Conservation (phyloP, 768 basidiomycete species). For the Leucosporidium creatinivorum region DNA sequence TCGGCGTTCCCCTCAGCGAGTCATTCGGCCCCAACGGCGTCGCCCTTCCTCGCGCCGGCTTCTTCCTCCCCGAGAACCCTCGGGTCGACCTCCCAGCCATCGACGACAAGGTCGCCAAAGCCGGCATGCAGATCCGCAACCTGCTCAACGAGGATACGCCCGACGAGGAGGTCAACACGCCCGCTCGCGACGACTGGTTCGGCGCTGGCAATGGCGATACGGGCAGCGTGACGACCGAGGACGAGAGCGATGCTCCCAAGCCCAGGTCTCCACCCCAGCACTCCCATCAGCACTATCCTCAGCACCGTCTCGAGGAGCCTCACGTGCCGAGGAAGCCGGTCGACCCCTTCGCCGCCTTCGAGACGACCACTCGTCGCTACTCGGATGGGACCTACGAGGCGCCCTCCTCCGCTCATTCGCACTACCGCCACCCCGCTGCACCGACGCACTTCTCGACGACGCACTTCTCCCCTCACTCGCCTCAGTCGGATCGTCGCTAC, state of each 20-base stretch:
- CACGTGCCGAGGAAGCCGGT: too few relatives aligned
- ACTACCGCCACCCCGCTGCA: too few relatives aligned
- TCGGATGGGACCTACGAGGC: too few relatives aligned
- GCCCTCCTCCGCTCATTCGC: too few relatives aligned
- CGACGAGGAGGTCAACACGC: constrained; percentile 11
- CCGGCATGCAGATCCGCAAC: constrained; percentile 34
- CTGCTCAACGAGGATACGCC: constrained; percentile 33
- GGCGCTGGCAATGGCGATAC: constrained; percentile 3
- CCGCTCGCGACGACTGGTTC: constrained; percentile 27
- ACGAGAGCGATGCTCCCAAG: constrained; percentile 4
- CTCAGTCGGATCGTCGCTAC: too few relatives aligned
- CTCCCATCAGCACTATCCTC: too few relatives aligned
- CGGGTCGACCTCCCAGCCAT: constrained; percentile 6
- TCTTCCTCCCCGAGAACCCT: constrained; percentile 12
- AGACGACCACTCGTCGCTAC: too few relatives aligned
- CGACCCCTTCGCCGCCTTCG: too few relatives aligned
- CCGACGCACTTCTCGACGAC: too few relatives aligned
- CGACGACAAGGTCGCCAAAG: not conserved
- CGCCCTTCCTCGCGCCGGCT: constrained; percentile 17
- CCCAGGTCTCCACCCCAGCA: not conserved
- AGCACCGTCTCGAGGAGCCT: too few relatives aligned
- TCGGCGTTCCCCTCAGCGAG: constrained; percentile 1
- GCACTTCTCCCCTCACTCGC: too few relatives aligned
- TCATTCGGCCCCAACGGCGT: not conserved
- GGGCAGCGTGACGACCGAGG: constrained; percentile 7